These are phyloP conservation scores for Fomitopsis schrenkii DNA, from an alignment of 1,284 basidiomycete genomes.

Conservation along the genomic window DNA sequence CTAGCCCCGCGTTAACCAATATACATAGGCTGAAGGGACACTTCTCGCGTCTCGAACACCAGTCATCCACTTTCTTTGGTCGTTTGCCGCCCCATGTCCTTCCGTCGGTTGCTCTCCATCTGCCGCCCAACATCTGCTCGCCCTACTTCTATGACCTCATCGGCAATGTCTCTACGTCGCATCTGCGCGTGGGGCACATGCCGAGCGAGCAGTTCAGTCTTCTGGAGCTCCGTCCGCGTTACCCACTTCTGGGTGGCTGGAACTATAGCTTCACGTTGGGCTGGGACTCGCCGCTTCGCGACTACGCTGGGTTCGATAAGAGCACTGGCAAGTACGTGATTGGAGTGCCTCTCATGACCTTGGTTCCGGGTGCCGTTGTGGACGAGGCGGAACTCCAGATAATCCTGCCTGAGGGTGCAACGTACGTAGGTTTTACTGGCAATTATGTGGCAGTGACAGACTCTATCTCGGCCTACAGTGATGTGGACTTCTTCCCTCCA, in stretches of 20 bases:
- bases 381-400: conserved; percentile 79
- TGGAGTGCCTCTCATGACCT: conserved; percentile 84
- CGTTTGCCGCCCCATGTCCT: conserved; percentile 68
- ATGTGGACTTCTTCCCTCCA: conserved; percentile 74
- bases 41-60: conserved; percentile 90
- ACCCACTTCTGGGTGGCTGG: conserved; percentile 96
- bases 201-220: conserved; percentile 58
- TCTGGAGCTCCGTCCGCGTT: conserved; percentile 85
- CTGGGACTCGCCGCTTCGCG: conserved; percentile 83
- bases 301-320: conserved; percentile 63
- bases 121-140: conserved; percentile 79
- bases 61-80: conserved; percentile 68
- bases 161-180: conserved; percentile 96
- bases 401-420: conserved; percentile 91
- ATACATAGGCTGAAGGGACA: conserved; percentile 82
- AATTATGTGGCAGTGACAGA: conserved; percentile 2
- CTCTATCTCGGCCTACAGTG: conserved; percentile 38
- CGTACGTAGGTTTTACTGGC: conserved; percentile 47
- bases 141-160: conserved; percentile 89
- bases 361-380: conserved; percentile 77
- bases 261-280: conserved; percentile 95
- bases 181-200: conserved; percentile 67
- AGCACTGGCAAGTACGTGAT: conserved; percentile 64
- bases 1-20: neutral
- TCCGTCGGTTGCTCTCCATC: conserved; percentile 63